phyloP scores from a whole-genome alignment of 345 rosid species.

The Gossypium longicalyx region DNA sequence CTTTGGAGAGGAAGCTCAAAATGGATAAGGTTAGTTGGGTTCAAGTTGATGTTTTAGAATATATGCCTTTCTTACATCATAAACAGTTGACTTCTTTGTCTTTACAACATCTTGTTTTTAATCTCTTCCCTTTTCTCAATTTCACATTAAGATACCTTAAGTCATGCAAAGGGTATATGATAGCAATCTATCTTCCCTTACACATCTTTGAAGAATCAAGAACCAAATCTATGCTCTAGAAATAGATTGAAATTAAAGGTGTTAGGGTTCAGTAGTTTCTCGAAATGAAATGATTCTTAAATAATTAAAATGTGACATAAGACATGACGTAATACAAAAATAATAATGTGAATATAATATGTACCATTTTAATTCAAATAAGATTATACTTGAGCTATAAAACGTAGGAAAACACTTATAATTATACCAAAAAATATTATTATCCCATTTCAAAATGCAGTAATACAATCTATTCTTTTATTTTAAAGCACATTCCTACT shows the following conservation, averaged over 20 bases:
- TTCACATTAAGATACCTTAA: background rate
- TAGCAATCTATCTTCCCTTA: background rate
- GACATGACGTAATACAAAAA: too few relatives aligned
- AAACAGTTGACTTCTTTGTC: slow-evolving; percentile 1
- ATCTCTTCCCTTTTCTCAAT: background rate
- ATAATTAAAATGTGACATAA: background rate
- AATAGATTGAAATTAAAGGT: background rate
- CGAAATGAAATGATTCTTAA: background rate
- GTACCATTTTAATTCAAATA: too few relatives aligned
- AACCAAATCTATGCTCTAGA: slow-evolving; percentile 8
- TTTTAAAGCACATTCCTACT: too few relatives aligned
- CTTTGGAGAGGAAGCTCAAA: background rate
- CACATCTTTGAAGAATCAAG: slow-evolving; percentile 30
- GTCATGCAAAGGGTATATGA: background rate
- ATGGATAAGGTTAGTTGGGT: slow-evolving; percentile 28
- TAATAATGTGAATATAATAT: too few relatives aligned
- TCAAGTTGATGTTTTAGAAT: slow-evolving; percentile 6
- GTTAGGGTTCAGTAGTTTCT: background rate
- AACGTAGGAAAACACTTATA: too few relatives aligned
- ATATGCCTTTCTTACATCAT: slow-evolving; percentile 14
- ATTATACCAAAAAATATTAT: too few relatives aligned
- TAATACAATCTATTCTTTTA: too few relatives aligned
- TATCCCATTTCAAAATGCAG: too few relatives aligned
- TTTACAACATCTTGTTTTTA: background rate
- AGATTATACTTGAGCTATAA: too few relatives aligned